phyloP scores from a whole-genome alignment of 345 rosid genomes.

The Populus tremula region DNA sequence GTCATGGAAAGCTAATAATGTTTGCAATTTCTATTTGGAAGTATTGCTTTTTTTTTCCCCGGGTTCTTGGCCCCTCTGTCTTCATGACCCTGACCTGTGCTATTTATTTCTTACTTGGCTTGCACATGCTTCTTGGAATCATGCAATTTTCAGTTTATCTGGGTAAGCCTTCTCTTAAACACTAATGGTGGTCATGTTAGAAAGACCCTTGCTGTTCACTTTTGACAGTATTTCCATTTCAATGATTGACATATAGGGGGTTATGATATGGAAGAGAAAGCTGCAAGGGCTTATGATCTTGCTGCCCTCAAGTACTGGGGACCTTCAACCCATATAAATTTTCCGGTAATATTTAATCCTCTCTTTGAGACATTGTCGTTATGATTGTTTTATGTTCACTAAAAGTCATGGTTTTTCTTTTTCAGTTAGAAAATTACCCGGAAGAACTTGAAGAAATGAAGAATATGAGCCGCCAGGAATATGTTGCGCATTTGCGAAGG shows the following conservation, averaged over 20 bases:
- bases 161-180: constrained; percentile 38
- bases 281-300: constrained; percentile 79
- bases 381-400: no score
- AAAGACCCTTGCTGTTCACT: neutral
- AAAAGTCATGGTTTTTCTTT: neutral
- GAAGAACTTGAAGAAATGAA: constrained; percentile 67
- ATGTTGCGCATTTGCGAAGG: constrained; percentile 79
- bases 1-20: constrained; percentile 24
- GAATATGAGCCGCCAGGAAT: constrained; percentile 78
- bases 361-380: neutral
- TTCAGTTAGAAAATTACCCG: constrained; percentile 63
- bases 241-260: constrained; percentile 42
- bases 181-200: neutral
- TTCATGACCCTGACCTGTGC: constrained; percentile 34
- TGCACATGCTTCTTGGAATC: constrained; percentile 25
- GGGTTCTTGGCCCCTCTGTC: constrained; percentile 19
- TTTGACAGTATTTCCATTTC: neutral
- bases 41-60: constrained; percentile 18
- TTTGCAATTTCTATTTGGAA: constrained; percentile 20
- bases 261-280: constrained; percentile 86
- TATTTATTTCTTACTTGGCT: constrained; percentile 28
- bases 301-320: constrained; percentile 92
- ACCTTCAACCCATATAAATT: constrained; percentile 70
- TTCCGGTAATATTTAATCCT: constrained; percentile 39
- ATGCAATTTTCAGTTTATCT: constrained; percentile 55